Evolutionary conservation across 164 flowering plant species (phyloP), one percentile per base, ranked within the genome.

Genomic region (Vitis labrusca): DNA sequence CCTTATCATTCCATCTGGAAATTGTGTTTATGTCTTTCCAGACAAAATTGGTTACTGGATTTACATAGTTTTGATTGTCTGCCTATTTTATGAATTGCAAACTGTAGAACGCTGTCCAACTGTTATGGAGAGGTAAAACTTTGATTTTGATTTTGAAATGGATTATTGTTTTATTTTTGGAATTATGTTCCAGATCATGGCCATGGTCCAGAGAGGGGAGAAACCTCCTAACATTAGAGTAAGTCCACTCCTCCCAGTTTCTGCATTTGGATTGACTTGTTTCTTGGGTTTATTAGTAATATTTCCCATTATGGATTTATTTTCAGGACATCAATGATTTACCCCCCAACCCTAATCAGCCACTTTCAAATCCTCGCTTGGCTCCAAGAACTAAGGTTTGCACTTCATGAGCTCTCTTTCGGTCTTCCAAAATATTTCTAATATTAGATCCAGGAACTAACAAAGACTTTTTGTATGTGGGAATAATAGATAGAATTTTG

Each of bases 261-360:
- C 54, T 55, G 1, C 15, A 32, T 65, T 62, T n/a, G 8, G 13
- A 57, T 63, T 50, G 48, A 19, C 32, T 69, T 51, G 5, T 73
- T 68, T 65, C 51, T 64, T 27, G 54, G 60, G 57, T 52, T 14
- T 44, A 19, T 72, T 23, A 23, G 27, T 17, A 56, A 30, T 48
- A 62, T 52, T 11, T 61, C 48, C 52, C 9, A 15, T 69, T 67
- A 32, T 70, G 67, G 11, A 59, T 61, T 77, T 56, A 44, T 67
- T 50, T 77, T 73, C 87, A 95, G 99, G 98, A 91, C 19, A 91
- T 95, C 48, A 82, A 95, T 74, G 98, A 95, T 76, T 73, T 68
- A 50, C 99, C 99, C 55, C 99, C 97, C 13, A 90, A 95, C 76
- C 98, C 99, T 27, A 86, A 90, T 79, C 98, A 91, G 74, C 89